Conservation (phyloP, 257 asterid species). For the Catharanthus roseus region DNA sequence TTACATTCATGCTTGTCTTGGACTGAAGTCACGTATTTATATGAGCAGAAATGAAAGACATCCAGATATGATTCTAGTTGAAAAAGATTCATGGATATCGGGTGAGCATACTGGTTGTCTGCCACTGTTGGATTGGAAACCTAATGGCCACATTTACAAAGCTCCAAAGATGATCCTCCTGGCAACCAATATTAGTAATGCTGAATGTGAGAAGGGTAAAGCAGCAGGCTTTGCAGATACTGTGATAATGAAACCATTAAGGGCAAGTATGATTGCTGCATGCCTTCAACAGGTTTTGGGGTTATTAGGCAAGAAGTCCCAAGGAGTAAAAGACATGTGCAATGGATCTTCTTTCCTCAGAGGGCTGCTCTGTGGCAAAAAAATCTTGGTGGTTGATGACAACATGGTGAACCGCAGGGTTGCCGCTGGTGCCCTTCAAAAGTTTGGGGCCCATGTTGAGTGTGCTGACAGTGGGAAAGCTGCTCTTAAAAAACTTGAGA, state of each 20-base stretch:
- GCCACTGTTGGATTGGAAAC: constrained; percentile 39
- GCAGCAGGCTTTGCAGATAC: constrained; percentile 75
- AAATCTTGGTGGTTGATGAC: constrained; percentile 86
- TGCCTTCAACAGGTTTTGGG: constrained; percentile 78
- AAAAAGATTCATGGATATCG: constrained; percentile 75
- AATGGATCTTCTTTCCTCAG: constrained; percentile 33
- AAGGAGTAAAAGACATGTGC: constrained; percentile 31
- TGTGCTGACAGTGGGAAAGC: constrained; percentile 84
- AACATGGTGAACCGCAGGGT: constrained; percentile 78
- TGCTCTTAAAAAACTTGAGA: constrained; percentile 66
- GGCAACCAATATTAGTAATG: constrained; percentile 53
- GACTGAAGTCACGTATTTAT: not conserved
- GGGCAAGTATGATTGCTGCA: constrained; percentile 83
- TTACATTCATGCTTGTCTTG: not conserved
- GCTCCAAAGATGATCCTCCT: constrained; percentile 77
- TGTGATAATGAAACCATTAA: constrained; percentile 76
- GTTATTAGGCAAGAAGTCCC: constrained; percentile 40
- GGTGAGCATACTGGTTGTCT: constrained; percentile 37
- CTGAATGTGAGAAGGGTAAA: constrained; percentile 63
- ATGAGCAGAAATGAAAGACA: constrained; percentile 41
- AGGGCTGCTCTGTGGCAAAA: constrained; percentile 70
- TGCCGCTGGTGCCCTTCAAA: constrained; percentile 88
- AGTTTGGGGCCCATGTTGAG: constrained; percentile 73
- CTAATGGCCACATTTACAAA: constrained; percentile 41
- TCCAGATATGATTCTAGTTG: constrained; percentile 70